Conservation (phyloP, 1,284 basidiomycete genomes). For the Porodaedalea pini region DNA sequence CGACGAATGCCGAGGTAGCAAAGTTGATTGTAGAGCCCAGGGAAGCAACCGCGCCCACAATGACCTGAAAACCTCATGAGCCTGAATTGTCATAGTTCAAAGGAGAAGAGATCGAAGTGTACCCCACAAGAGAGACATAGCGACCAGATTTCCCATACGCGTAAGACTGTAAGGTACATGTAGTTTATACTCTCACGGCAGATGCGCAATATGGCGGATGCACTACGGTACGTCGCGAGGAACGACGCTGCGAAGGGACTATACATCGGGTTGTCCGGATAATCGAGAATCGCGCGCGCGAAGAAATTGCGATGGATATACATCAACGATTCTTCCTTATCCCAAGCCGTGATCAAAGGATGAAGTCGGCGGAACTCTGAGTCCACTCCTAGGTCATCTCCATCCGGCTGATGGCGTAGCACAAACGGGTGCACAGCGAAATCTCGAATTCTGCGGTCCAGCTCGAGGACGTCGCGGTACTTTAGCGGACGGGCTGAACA, state of each 20-base stretch:
- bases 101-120: neutral
- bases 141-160: conserved; percentile 13
- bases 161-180: conserved; percentile 2
- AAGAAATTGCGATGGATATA: conserved; percentile 24
- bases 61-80: conserved; percentile 7
- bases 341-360: conserved; percentile 1
- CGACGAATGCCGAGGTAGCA: conserved; percentile 20
- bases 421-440: conserved; percentile 7
- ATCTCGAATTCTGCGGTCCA: conserved; percentile 21
- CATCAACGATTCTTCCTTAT: conserved; percentile 14
- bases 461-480: conserved; percentile 21
- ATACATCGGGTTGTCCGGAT: conserved; percentile 20
- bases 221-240: conserved; percentile 20
- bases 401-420: neutral
- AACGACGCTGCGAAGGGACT: conserved; percentile 23
- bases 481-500: conserved; percentile 16
- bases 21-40: conserved; percentile 19
- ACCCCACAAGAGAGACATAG: conserved; percentile 3
- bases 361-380: conserved; percentile 5
- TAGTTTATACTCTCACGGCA: neutral
- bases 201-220: conserved; percentile 9
- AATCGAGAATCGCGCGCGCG: conserved; percentile 21
- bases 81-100: neutral
- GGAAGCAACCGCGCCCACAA: conserved; percentile 22
- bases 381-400: neutral